Percentiles rank a stretch among this genome's conserved stretches.
Evolutionary conservation across 805 yeast genomes (phyloP).

Genomic region (Yarrowia divulgata): DNA sequence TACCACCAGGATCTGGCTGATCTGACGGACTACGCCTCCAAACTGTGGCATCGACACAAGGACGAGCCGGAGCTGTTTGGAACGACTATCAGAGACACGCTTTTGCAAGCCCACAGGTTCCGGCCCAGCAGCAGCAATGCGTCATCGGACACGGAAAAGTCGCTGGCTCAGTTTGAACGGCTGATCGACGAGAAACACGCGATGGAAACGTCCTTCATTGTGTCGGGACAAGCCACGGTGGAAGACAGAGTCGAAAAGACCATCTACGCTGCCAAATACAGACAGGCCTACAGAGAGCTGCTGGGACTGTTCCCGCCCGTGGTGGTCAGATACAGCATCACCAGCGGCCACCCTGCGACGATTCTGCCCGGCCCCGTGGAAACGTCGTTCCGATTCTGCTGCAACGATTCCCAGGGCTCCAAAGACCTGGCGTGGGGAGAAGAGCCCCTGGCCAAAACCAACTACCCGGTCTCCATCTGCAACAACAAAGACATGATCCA

Average conservation of each 20-base stretch:
- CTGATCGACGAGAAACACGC: not conserved
- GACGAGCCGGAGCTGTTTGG: constrained; percentile 20
- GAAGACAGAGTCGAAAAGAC: constrained; percentile 9
- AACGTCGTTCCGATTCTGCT: constrained; percentile 23
- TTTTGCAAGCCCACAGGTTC: constrained; percentile 4
- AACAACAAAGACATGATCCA: constrained; percentile 23
- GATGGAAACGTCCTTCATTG: constrained; percentile 18
- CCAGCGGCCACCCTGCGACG: not conserved
- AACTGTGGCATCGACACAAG: constrained; percentile 25
- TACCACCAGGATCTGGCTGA: constrained; percentile 28
- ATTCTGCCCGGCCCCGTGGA: constrained; percentile 16
- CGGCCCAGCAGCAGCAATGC: not conserved
- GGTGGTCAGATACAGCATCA: constrained; percentile 14
- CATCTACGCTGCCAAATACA: constrained; percentile 18
- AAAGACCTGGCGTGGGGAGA: not conserved
- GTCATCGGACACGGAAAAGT: not conserved
- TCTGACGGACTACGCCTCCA: constrained; percentile 20
- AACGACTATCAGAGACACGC: not conserved
- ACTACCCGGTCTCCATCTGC: constrained; percentile 30
- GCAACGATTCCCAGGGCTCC: constrained; percentile 10
- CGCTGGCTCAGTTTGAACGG: constrained; percentile 1
- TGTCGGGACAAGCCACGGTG: not conserved
- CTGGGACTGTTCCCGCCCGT: constrained; percentile 9
- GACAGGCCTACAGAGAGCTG: constrained; percentile 10
- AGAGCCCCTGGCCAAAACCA: not conserved